phyloP scores from a whole-genome alignment of 2,329 filamentous ascomycete genomes.

The Sarocladiaceae sp. region DNA sequence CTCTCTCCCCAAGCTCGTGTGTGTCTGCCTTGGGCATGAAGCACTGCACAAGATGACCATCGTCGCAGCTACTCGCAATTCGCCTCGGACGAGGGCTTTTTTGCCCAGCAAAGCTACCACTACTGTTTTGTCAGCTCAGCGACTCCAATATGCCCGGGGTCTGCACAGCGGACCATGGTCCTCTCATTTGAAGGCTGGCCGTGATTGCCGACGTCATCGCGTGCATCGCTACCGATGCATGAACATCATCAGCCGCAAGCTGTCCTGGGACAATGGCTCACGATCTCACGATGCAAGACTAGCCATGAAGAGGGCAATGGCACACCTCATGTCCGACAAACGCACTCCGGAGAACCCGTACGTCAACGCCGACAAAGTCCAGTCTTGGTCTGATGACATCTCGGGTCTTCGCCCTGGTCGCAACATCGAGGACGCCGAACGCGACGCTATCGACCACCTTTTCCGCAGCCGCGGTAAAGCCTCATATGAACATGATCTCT shows the following conservation, averaged over 20 bases:
- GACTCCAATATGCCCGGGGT: constrained; percentile 19
- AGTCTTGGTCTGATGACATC: constrained; percentile 32
- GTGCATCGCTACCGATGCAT: constrained; percentile 40
- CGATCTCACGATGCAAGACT: constrained; percentile 29
- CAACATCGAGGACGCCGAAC: constrained; percentile 41
- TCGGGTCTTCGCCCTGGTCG: constrained; percentile 33
- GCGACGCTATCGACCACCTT: constrained; percentile 39
- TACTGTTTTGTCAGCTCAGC: not conserved
- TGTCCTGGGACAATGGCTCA: constrained; percentile 41
- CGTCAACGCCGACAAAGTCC: constrained; percentile 29
- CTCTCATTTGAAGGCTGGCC: constrained; percentile 35
- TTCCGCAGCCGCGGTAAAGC: constrained; percentile 24
- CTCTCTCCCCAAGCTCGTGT: too few relatives aligned
- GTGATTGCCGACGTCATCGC: constrained; percentile 35
- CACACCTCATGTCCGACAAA: constrained; percentile 25
- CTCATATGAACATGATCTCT: constrained; percentile 20
- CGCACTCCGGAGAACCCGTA: constrained; percentile 21
- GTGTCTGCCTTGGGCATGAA: not conserved
- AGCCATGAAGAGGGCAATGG: constrained; percentile 36
- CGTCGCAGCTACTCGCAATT: constrained; percentile 21
- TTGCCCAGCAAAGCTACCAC: not conserved
- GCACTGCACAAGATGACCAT: constrained; percentile 9
- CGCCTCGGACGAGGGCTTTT: constrained; percentile 22
- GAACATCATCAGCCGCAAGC: constrained; percentile 38
- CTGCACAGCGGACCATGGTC: constrained; percentile 48